phyloP scores from a whole-genome alignment of 169 alveolate genomes.

The Theileria luwenshuni region DNA sequence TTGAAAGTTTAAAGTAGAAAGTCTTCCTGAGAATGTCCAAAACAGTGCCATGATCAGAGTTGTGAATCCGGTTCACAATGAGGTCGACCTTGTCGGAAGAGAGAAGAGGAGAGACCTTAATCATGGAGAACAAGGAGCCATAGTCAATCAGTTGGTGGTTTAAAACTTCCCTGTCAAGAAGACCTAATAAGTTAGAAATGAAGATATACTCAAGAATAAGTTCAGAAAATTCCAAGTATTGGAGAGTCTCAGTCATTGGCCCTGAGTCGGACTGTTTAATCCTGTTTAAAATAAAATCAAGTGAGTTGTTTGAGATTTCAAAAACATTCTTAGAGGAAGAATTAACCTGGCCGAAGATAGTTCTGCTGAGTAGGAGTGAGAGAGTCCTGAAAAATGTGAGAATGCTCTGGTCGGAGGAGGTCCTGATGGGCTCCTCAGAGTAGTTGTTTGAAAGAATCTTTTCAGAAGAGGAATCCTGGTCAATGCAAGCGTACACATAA shows the following conservation, averaged over 20 bases:
- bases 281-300: conserved; percentile 16
- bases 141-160: conserved; percentile 20
- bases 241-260: not conserved
- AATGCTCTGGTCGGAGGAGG: conserved; percentile 1
- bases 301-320: conserved; percentile 9
- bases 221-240: conserved; percentile 23
- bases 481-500: conserved; percentile 38
- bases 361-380: conserved; percentile 19
- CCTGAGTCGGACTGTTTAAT: not conserved
- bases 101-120: conserved; percentile 40
- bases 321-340: not conserved
- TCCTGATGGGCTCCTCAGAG: not conserved
- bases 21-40: conserved; percentile 26
- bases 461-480: conserved; percentile 17
- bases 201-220: conserved; percentile 31
- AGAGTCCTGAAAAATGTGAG: conserved; percentile 18
- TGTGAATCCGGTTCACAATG: conserved; percentile 21
- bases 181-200: conserved; percentile 3
- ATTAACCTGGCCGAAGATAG: conserved; percentile 13
- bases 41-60: conserved; percentile 29
- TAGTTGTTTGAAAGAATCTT: conserved; percentile 13
- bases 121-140: conserved; percentile 30
- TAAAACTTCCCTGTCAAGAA: conserved; percentile 4
- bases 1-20: conserved; percentile 18
- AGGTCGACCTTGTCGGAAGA: conserved; percentile 4